Evolutionary conservation across 2,329 filamentous ascomycete genomes (phyloP).

Genomic region (Colletotrichum acutatum): DNA sequence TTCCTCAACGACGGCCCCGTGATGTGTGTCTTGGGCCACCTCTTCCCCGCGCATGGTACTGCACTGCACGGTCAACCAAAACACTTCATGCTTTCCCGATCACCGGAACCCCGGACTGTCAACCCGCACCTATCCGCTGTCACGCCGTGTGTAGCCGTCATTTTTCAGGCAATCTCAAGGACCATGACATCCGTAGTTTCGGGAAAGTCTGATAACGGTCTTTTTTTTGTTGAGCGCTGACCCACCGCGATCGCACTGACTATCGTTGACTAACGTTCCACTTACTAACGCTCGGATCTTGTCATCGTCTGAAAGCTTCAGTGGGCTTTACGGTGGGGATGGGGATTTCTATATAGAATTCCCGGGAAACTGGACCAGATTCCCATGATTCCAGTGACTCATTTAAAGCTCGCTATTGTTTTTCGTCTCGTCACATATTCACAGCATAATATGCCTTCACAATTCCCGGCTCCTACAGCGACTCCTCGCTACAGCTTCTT

Average conservation of each 20-base stretch:
- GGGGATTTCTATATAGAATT: constrained; percentile 10
- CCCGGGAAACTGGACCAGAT: background rate
- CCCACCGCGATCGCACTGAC: constrained; percentile 24
- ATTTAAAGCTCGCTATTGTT: background rate
- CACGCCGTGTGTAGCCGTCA: constrained; percentile 19
- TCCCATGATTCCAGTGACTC: background rate
- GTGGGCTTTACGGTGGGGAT: background rate
- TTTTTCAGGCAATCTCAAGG: background rate
- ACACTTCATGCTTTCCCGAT: background rate
- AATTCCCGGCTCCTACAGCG: background rate
- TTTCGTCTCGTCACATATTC: too few relatives aligned
- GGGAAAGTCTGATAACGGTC: background rate
- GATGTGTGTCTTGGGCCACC: constrained; percentile 1
- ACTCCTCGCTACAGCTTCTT: constrained; percentile 54
- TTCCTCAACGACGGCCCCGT: constrained; percentile 28
- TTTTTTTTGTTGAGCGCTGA: constrained; percentile 19
- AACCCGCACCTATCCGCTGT: constrained; percentile 15
- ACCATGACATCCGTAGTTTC: constrained; percentile 3
- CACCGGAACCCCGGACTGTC: constrained; percentile 1
- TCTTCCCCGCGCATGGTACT: background rate
- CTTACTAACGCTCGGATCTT: constrained; percentile 28
- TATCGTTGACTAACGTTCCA: constrained; percentile 30
- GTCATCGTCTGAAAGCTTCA: constrained; percentile 5
- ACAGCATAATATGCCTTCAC: constrained; percentile 7
- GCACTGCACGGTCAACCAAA: constrained; percentile 30